Evolutionary conservation across 2,329 filamentous ascomycete genomes (phyloP).

Genomic region (Amesomyces nigricolor): DNA sequence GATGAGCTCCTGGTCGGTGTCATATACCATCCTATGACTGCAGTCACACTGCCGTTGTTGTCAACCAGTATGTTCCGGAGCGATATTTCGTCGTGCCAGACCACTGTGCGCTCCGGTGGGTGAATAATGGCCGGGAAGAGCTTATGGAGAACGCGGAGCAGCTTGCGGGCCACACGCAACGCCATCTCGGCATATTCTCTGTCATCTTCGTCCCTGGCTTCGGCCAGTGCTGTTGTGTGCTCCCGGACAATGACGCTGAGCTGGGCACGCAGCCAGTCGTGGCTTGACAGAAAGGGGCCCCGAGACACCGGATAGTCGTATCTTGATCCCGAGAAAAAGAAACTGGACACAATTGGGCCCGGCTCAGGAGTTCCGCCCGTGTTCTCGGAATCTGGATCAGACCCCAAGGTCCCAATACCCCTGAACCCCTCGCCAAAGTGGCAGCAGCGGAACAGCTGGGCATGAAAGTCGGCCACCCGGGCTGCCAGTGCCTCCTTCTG

Average conservation of each 20-base stretch:
- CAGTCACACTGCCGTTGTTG: slow-evolving; percentile 32
- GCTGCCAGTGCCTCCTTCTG: slow-evolving; percentile 32
- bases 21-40: slow-evolving; percentile 36
- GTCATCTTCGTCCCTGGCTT: slow-evolving; percentile 26
- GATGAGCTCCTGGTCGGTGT: not conserved
- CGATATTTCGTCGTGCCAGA: slow-evolving; percentile 38
- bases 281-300: slow-evolving; percentile 35
- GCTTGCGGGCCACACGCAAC: slow-evolving; percentile 25
- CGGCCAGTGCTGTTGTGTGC: slow-evolving; percentile 23
- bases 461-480: slow-evolving; percentile 30
- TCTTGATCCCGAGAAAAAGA: slow-evolving; percentile 33
- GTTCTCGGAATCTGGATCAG: not conserved
- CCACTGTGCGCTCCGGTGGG: slow-evolving; percentile 29
- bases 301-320: slow-evolving; percentile 31
- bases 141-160: slow-evolving; percentile 30
- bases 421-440: slow-evolving; percentile 21
- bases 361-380: slow-evolving; percentile 6
- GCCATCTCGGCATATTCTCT: slow-evolving; percentile 30
- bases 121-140: slow-evolving; percentile 29
- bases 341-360: slow-evolving; percentile 30
- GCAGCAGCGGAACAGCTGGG: slow-evolving; percentile 27
- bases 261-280: slow-evolving; percentile 35
- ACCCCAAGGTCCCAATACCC: slow-evolving; percentile 27
- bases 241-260: slow-evolving; percentile 31
- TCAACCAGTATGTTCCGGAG: slow-evolving; percentile 38